phyloP scores from a whole-genome alignment of 169 alveolate species.

The Neospora caninum region DNA sequence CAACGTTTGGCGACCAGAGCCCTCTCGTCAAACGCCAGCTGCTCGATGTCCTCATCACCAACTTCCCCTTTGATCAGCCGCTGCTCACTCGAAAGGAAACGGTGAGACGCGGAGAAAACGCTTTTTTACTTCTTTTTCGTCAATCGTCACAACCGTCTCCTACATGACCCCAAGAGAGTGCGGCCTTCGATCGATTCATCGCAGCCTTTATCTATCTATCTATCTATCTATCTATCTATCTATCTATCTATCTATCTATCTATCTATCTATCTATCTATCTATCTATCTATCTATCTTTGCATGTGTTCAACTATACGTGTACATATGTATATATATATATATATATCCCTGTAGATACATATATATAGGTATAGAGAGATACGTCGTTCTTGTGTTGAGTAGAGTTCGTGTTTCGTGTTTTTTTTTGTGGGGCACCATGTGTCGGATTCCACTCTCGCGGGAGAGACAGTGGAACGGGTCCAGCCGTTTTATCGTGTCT shows the following conservation, averaged over 20 bases:
- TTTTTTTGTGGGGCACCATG: too few species aligned
- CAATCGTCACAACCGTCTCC: background rate
- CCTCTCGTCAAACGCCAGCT: slow-evolving; percentile 78
- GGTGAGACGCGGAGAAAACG: background rate
- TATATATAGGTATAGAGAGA: background rate
- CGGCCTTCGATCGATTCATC: too few species aligned
- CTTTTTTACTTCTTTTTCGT: background rate
- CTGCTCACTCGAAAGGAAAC: slow-evolving; percentile 1
- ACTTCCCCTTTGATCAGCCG: slow-evolving; percentile 73
- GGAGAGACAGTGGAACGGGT: too few species aligned
- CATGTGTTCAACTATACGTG: background rate
- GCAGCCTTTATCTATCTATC: background rate
- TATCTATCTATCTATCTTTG: background rate
- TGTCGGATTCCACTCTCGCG: too few species aligned
- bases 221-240: background rate
- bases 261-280: background rate
- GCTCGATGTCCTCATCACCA: slow-evolving; percentile 79
- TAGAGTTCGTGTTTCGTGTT: too few species aligned
- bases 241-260: background rate
- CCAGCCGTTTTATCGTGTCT: background rate
- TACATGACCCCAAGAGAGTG: too few species aligned
- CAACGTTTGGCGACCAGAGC: slow-evolving; percentile 81
- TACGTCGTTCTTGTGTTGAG: too few species aligned
- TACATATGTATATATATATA: background rate
- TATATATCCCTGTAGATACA: background rate